Evolutionary conservation across 2,329 filamentous ascomycete genomes (phyloP).

Genomic region (Celoporthe dispersa): DNA sequence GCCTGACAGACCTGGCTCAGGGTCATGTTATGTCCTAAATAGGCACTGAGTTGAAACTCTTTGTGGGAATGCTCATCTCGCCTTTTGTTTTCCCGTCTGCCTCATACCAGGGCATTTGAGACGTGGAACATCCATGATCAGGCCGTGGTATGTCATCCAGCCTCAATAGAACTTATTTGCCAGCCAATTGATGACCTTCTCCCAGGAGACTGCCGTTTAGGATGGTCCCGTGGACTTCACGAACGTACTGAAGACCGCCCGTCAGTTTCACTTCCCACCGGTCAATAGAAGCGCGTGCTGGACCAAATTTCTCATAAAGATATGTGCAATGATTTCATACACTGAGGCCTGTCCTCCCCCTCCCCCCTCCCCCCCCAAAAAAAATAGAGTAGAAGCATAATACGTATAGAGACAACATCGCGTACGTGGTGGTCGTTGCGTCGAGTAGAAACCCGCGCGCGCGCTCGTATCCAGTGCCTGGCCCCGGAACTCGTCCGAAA

Average conservation of each 20-base stretch:
- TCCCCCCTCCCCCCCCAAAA: no score
- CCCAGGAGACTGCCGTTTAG: no score
- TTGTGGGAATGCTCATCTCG: neutral
- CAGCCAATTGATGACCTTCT: no score
- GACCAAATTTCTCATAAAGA: neutral
- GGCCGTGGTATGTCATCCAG: no score
- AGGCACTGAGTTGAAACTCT: neutral
- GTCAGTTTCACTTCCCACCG: neutral
- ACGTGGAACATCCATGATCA: neutral
- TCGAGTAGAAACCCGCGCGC: neutral
- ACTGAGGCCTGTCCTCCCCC: neutral
- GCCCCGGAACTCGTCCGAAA: neutral
- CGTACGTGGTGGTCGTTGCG: neutral
- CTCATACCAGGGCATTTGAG: neutral
- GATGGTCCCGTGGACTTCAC: no score
- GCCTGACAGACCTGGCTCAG: neutral
- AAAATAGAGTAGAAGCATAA: neutral
- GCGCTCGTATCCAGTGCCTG: neutral
- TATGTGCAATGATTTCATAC: neutral
- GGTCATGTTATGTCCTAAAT: neutral
- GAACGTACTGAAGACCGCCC: no score
- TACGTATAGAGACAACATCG: neutral
- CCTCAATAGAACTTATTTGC: no score
- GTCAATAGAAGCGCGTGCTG: neutral
- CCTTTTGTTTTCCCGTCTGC: neutral